Base-by-base conservation (phyloP, 441 rosid genomes). In the Mallotus repandus region DNA sequence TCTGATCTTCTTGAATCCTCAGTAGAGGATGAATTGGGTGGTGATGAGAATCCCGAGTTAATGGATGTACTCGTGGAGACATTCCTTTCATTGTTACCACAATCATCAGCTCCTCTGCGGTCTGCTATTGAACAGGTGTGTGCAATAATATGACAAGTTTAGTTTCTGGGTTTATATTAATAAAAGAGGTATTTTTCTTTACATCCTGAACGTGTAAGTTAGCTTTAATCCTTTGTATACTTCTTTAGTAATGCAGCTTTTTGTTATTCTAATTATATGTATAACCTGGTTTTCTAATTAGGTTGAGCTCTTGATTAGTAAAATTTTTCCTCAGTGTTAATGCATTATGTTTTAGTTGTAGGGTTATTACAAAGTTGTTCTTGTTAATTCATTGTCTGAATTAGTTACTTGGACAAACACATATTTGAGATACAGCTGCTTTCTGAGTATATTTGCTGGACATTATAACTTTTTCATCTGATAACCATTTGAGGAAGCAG, bases 41-140 rank as follows among this genome's bases (percentile, higher is more conserved):
- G 74, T 80, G 92, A 87, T 80, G 85, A 77, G 38, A 74, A 68
- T 64, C 95, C 96, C 21, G 85, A 91, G 80, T 81, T 90, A 74
- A 89, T 96, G 90, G 97, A 96, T 81, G 96, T 96, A 67, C 89
- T 96, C 43, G 88, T 90, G 53, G 98, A 96, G 78, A 87, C 97
- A 49, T 77, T 93, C 77, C 96, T 96, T 67, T 90, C 97, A 46
- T 79, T 96, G 85, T 82, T 89, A 68, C 97, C 99, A 9, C 93
- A 96, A 81, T 86, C 99, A 79, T 87, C 99, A 32, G 94, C 96
- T 77, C 88, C 97, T 78, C 69, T 92, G 86, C 90, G 97, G 69
- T 84, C 93, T 81, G 89, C 93, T 69, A 87, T 91, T 71, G 97
- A 96, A 82, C 96, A 93, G 94, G 98, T 96, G 48, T 46, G 74